phyloP scores from a whole-genome alignment of 208 protist genomes.

The Wallacemonas sp. region DNA sequence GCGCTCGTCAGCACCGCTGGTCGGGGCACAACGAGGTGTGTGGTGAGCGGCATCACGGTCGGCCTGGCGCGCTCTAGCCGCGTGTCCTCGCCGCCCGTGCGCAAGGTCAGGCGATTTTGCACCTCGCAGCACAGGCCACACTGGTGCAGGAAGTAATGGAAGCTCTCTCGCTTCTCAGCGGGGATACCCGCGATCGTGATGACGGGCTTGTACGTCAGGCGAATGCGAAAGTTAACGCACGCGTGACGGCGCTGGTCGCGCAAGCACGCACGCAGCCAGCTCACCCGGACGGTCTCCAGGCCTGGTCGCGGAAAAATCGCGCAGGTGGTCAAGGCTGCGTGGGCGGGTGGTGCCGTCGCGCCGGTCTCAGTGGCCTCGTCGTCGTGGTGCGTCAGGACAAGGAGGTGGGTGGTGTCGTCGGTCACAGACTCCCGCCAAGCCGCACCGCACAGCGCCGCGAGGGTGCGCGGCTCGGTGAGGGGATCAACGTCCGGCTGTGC shows the following conservation, averaged over 20 bases:
- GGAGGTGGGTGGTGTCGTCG: constrained; percentile 56
- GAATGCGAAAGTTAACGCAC: constrained; percentile 40
- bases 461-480: background rate
- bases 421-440: constrained; percentile 19
- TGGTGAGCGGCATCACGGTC: constrained; percentile 33
- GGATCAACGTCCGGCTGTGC: background rate
- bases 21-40: constrained; percentile 47
- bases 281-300: constrained; percentile 56
- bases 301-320: constrained; percentile 51
- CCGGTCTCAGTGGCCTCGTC: constrained; percentile 13
- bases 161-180: constrained; percentile 26
- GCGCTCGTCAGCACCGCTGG: constrained; percentile 17
- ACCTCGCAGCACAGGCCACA: constrained; percentile 34
- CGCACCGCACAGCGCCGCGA: constrained; percentile 11
- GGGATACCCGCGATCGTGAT: constrained; percentile 56
- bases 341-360: background rate
- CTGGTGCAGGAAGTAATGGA: constrained; percentile 28
- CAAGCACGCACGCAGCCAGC: constrained; percentile 51
- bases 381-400: constrained; percentile 24
- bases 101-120: constrained; percentile 47
- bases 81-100: background rate
- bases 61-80: background rate
- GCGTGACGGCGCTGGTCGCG: constrained; percentile 34
- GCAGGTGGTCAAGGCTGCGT: constrained; percentile 11
- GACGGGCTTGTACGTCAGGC: constrained; percentile 35